A percentile compares a stretch with the other conserved stretches of the same genome.
Evolutionary conservation across 768 basidiomycete species (phyloP).

Genomic region (Psilocybe cyanescens): DNA sequence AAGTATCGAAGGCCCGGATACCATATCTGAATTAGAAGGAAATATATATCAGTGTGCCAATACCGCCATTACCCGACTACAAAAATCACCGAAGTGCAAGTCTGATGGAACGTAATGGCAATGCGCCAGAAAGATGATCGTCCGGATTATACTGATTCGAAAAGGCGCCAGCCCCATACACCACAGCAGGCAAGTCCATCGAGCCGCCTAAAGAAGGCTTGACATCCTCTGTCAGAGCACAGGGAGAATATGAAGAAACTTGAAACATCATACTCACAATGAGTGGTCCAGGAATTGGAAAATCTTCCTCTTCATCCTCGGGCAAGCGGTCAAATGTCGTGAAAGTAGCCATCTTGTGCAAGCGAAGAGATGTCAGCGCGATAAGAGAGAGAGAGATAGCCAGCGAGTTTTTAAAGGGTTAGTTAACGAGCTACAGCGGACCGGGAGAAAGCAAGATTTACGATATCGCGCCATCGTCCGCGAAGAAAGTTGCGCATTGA

Average conservation of each 20-base stretch:
- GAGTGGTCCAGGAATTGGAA: constrained; percentile 38
- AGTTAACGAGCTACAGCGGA: constrained; percentile 1
- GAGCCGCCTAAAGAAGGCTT: constrained; percentile 38
- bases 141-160: constrained; percentile 69
- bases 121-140: constrained; percentile 54
- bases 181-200: constrained; percentile 48
- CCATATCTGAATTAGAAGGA: constrained; percentile 61
- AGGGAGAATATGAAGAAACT: background rate
- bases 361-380: background rate
- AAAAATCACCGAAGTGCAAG: constrained; percentile 71
- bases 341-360: constrained; percentile 3
- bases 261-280: constrained; percentile 36
- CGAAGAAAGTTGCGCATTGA: constrained; percentile 5
- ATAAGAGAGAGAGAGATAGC: background rate
- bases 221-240: background rate
- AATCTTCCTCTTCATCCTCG: constrained; percentile 37
- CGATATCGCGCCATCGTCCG: constrained; percentile 19
- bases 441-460: constrained; percentile 6
- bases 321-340: constrained; percentile 15
- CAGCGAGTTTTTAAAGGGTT: background rate
- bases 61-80: background rate
- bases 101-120: constrained; percentile 68
- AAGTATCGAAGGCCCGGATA: constrained; percentile 81
- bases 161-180: constrained; percentile 77
- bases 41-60: background rate